Percentiles rank a stretch among this genome's conserved stretches.
Evolutionary conservation across 345 rosid genomes (phyloP).

Genomic region (Pistacia atlantica): DNA sequence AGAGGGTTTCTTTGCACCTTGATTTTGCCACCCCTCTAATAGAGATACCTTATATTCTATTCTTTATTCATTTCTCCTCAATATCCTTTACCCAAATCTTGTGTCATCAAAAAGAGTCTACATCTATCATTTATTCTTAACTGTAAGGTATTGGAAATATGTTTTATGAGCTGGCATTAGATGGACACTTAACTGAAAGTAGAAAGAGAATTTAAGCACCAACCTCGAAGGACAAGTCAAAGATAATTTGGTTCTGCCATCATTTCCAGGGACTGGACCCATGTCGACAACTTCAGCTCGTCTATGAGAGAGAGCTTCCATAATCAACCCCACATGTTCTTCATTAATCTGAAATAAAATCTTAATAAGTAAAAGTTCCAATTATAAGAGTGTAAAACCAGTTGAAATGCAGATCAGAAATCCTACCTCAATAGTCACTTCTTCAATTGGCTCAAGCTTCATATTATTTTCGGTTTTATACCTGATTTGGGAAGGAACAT

Average conservation of each 20-base stretch:
- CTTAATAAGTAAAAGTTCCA: slow-evolving; percentile 9
- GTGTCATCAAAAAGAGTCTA: neutral
- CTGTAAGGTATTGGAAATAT: neutral
- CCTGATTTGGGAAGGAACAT: slow-evolving; percentile 47
- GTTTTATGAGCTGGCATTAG: neutral
- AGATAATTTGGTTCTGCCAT: slow-evolving; percentile 84
- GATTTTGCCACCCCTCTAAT: neutral
- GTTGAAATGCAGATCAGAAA: neutral
- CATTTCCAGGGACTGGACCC: slow-evolving; percentile 94
- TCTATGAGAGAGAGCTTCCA: slow-evolving; percentile 98
- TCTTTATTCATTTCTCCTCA: neutral
- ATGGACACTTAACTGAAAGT: neutral
- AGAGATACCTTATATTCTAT: neutral
- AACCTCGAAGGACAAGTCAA: slow-evolving; percentile 97
- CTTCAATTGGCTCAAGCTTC: slow-evolving; percentile 96
- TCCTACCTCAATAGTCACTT: slow-evolving; percentile 82
- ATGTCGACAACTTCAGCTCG: slow-evolving; percentile 83
- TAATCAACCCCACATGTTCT: slow-evolving; percentile 86
- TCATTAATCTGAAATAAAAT: slow-evolving; percentile 62
- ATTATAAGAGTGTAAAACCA: slow-evolving; percentile 15
- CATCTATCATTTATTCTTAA: neutral
- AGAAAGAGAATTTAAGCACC: slow-evolving; percentile 11
- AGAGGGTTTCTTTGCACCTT: neutral
- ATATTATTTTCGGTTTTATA: slow-evolving; percentile 65
- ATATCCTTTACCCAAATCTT: neutral